Percentiles rank a stretch among this genome's conserved stretches.
phyloP scores from a whole-genome alignment of 352 stramenopile species.

The Pythium coloratum region DNA sequence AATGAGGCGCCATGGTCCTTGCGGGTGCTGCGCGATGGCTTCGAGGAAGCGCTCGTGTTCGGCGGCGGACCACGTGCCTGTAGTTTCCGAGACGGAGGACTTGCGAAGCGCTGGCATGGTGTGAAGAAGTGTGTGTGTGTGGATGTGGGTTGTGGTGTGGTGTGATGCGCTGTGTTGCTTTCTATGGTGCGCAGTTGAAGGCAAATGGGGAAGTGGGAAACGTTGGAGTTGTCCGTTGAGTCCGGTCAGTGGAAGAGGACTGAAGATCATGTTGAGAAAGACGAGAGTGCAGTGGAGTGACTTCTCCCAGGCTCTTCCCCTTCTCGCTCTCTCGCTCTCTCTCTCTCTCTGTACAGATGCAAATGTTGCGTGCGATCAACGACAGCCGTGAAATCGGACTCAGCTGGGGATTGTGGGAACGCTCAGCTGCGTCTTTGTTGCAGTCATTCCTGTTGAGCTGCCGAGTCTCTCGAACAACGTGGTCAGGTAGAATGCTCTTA shows the following conservation, averaged over 20 bases:
- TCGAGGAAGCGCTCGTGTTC: constrained; percentile 80
- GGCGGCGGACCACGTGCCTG: constrained; percentile 58
- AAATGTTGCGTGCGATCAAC: background rate
- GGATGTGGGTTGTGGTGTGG: too few relatives aligned
- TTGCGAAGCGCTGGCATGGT: background rate
- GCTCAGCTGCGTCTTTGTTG: background rate
- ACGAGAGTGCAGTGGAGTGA: too few relatives aligned
- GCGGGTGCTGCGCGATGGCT: constrained; percentile 70
- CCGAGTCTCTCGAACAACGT: background rate
- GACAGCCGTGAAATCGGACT: background rate
- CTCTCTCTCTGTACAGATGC: too few relatives aligned
- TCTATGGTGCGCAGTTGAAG: background rate
- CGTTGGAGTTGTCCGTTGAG: background rate
- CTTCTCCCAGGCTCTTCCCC: background rate
- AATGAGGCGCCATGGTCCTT: constrained; percentile 70
- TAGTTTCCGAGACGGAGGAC: background rate
- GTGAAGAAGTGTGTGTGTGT: too few relatives aligned
- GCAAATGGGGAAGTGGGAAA: background rate
- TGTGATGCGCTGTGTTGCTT: background rate
- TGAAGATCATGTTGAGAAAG: background rate
- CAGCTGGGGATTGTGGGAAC: background rate
- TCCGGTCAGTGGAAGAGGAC: background rate
- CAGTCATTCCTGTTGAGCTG: background rate
- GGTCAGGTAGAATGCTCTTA: background rate
- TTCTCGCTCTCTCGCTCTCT: background rate